Evolutionary conservation across 176 grass and related monocot genomes (phyloP), one percentile per base, ranked within the genome.

Genomic region (Neostapfia colusana): DNA sequence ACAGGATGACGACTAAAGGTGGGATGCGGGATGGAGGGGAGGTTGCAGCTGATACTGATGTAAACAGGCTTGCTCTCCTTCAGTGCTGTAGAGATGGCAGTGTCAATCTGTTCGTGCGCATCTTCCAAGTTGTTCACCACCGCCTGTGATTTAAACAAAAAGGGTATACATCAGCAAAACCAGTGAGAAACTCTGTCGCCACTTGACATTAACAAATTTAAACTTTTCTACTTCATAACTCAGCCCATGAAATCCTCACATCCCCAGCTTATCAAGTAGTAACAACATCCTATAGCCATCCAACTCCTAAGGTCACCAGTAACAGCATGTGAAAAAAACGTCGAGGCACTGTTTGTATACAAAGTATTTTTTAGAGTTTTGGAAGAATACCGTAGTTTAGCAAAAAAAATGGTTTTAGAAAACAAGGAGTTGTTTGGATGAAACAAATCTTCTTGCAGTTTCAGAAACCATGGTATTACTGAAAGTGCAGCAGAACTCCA

Each of bases 11-110:
- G 12, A 61, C 81, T 77, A 15, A 89, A 89, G 1, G 77, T 85
- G 5, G 87, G 82, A 42, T 89, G 83, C 14, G 87, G 87, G 20
- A 89, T 86, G 0, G 82, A 71, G 0, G 87, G 56, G 43, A 89
- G 82, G 51, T 89, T 81, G 82, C 87, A 89, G 53, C 82, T 71
- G 64, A 89, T 86, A 58, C 82, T 89, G 34, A 89, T 86, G 67
- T 89, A 89, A 77, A 89, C 87, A 36, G 87, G 87, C 13, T 89
- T 89, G 77, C 87, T 89, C 64, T 89, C 82, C 71, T 72, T 89
- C 41, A 89, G 18, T 44, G 87, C 82, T n/a, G 87, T 89, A 54
- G 87, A 86, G 40, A 89, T 86, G 71, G 87, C 82, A 36, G 45
- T 77, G 65, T 89, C 87, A 28, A 89, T 89, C 65, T 85, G 82